phyloP scores from a whole-genome alignment of 495 filamentous ascomycete genomes.

The Peziza echinospora region DNA sequence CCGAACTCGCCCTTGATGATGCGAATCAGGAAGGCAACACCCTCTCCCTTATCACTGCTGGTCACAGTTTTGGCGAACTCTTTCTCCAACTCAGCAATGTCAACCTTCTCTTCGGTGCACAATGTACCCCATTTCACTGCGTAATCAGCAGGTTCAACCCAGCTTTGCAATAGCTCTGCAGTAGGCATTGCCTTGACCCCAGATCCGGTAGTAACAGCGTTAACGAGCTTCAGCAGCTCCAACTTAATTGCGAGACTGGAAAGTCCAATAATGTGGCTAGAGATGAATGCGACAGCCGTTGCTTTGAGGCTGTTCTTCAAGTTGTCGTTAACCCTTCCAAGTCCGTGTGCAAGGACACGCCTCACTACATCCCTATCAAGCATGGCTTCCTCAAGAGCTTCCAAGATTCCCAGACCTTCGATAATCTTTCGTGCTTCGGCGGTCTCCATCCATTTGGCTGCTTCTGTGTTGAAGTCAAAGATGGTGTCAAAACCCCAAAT shows the following conservation, averaged over 20 bases:
- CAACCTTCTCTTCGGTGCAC: conserved; percentile 39
- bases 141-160: conserved; percentile 25
- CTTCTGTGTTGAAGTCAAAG: conserved; percentile 32
- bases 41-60: conserved; percentile 39
- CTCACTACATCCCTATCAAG: conserved; percentile 46
- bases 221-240: not conserved
- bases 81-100: conserved; percentile 33
- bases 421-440: conserved; percentile 39
- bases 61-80: conserved; percentile 38
- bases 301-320: conserved; percentile 43
- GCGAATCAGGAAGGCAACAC: conserved; percentile 35
- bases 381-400: conserved; percentile 59
- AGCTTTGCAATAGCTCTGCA: conserved; percentile 38
- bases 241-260: conserved; percentile 39
- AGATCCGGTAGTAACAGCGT: not conserved
- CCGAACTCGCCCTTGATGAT: conserved; percentile 23
- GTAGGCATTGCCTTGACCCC: not conserved
- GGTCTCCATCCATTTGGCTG: conserved; percentile 35
- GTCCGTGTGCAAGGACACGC: conserved; percentile 32
- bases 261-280: conserved; percentile 43
- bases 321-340: conserved; percentile 27
- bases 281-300: conserved; percentile 50
- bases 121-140: conserved; percentile 20
- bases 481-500: conserved; percentile 33
- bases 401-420: conserved; percentile 34